Evolutionary conservation across 495 filamentous ascomycete genomes (phyloP).

Genomic region (Cercophora scortea): DNA sequence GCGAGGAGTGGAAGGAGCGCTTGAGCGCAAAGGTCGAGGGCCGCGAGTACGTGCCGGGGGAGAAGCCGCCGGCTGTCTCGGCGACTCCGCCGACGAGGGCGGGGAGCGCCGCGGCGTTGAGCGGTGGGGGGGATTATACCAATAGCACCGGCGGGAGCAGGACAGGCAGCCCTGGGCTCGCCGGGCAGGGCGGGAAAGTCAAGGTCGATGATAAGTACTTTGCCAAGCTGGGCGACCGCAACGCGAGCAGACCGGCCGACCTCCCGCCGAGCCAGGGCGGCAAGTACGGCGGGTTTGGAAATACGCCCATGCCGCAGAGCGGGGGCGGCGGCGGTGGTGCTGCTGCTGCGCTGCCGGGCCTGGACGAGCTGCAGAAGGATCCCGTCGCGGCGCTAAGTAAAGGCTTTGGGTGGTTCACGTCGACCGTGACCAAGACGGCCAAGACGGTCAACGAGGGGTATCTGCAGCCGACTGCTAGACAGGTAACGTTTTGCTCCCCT

Average conservation of each 20-base stretch:
- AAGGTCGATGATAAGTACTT: constrained; percentile 83
- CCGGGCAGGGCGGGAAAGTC: constrained; percentile 26
- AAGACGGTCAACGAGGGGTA: constrained; percentile 84
- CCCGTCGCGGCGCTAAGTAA: constrained; percentile 83
- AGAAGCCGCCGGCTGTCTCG: constrained; percentile 31
- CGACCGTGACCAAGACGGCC: constrained; percentile 75
- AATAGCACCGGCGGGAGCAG: constrained; percentile 41
- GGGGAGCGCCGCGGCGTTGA: constrained; percentile 28
- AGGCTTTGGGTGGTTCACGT: constrained; percentile 89
- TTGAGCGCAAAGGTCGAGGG: constrained; percentile 79
- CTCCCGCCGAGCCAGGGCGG: constrained; percentile 84
- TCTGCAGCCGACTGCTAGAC: constrained; percentile 83
- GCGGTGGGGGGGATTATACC: constrained; percentile 49
- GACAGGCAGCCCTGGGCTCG: constrained; percentile 51
- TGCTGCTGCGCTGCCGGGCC: constrained; percentile 44
- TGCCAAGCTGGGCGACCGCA: constrained; percentile 69
- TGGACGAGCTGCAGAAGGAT: constrained; percentile 85
- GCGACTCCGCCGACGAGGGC: constrained; percentile 20
- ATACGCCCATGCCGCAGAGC: constrained; percentile 45
- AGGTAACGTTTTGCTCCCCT: constrained; percentile 38
- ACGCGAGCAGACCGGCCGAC: constrained; percentile 63
- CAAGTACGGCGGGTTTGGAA: constrained; percentile 87
- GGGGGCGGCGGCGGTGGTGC: constrained; percentile 27
- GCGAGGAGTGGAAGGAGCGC: constrained; percentile 94
- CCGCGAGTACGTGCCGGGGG: constrained; percentile 65